Evolutionary conservation across 208 protist genomes (phyloP).

Genomic region (Leishmania gerbilli): DNA sequence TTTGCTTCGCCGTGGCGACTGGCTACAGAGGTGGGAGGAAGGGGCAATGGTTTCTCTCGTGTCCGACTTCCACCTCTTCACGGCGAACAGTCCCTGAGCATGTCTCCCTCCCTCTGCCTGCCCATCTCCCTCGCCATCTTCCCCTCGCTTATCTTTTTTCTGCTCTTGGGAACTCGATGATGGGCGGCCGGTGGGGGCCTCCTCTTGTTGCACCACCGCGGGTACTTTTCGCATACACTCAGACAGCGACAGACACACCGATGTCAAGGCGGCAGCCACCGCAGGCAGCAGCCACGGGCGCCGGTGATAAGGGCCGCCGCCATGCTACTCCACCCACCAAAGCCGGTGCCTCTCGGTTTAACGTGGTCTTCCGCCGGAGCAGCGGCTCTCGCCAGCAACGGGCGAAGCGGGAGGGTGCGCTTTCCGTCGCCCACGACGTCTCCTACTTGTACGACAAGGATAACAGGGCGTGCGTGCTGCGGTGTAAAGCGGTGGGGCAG

Average conservation of each 20-base stretch:
- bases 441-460: constrained; percentile 47
- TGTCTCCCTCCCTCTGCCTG: not conserved
- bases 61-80: not conserved
- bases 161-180: not conserved
- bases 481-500: constrained; percentile 42
- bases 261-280: not conserved
- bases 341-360: constrained; percentile 51
- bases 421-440: constrained; percentile 53
- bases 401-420: constrained; percentile 43
- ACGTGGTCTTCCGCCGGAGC: constrained; percentile 44
- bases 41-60: not conserved
- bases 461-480: constrained; percentile 32
- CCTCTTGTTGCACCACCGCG: not conserved
- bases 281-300: not conserved
- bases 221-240: not conserved
- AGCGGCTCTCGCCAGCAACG: constrained; percentile 49
- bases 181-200: not conserved
- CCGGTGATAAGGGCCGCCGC: not conserved
- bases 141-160: not conserved
- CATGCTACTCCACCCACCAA: not conserved
- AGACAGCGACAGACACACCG: not conserved
- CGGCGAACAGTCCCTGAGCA: not conserved
- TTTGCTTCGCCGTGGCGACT: not conserved
- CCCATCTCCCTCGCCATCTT: not conserved
- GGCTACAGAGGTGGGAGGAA: not conserved